A percentile compares a stretch with the other conserved stretches of the same genome.
Conservation (phyloP, 768 basidiomycete genomes). For the Lactarius pseudohatsudake region DNA sequence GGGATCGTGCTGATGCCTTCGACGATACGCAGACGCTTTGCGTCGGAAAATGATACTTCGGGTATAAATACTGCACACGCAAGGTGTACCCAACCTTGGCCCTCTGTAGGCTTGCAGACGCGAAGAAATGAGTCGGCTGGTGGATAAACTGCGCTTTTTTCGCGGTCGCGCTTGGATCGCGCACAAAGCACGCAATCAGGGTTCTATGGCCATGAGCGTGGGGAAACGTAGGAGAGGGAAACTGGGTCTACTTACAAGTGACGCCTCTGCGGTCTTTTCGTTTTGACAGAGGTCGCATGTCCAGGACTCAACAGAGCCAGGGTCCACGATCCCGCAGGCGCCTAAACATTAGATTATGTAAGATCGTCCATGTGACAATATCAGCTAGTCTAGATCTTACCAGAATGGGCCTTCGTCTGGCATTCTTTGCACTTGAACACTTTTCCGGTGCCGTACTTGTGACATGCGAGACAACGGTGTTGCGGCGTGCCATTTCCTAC, state of each 20-base stretch:
- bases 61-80: conserved; percentile 86
- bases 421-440: conserved; percentile 84
- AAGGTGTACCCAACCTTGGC: conserved; percentile 89
- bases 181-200: conserved; percentile 88
- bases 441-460: conserved; percentile 73
- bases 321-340: conserved; percentile 66
- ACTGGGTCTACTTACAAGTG: conserved; percentile 55
- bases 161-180: conserved; percentile 50
- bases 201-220: conserved; percentile 47
- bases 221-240: conserved; percentile 5
- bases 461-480: conserved; percentile 72
- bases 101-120: conserved; percentile 87
- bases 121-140: conserved; percentile 66
- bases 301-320: conserved; percentile 70
- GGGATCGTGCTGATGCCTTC: conserved; percentile 83
- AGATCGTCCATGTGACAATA: not conserved
- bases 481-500: conserved; percentile 45
- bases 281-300: conserved; percentile 87
- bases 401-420: conserved; percentile 75
- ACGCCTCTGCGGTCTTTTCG: conserved; percentile 75
- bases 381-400: conserved; percentile 40
- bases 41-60: conserved; percentile 81
- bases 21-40: conserved; percentile 67
- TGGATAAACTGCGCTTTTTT: conserved; percentile 45
- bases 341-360: conserved; percentile 39